phyloP scores from a whole-genome alignment of 495 filamentous ascomycete genomes.

The Haplographium delicatum region DNA sequence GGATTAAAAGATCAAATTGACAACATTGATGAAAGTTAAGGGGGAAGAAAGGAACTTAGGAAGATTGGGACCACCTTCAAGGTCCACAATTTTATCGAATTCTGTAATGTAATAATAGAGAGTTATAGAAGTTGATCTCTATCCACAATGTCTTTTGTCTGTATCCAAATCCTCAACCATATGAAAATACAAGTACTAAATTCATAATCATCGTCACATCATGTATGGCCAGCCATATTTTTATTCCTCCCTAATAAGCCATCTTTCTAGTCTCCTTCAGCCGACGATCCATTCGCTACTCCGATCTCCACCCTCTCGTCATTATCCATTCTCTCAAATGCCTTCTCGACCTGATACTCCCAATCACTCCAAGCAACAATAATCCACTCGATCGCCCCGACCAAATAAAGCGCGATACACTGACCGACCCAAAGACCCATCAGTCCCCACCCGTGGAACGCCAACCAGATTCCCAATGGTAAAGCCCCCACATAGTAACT shows the following conservation, averaged over 20 bases:
- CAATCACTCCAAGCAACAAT: conserved; percentile 76
- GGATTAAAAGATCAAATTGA: no score
- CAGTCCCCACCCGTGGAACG: conserved; percentile 86
- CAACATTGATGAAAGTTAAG: no score
- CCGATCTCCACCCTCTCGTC: conserved; percentile 22
- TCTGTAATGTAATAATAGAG: no score
- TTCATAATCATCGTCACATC: background rate
- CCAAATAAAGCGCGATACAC: conserved; percentile 82
- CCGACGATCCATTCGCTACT: background rate
- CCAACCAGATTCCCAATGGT: conserved; percentile 79
- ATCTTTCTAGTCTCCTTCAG: background rate
- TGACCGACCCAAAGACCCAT: conserved; percentile 83
- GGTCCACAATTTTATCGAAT: background rate
- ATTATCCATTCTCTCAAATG: conserved; percentile 70
- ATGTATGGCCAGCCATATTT: background rate
- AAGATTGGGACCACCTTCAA: no score
- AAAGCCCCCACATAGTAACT: conserved; percentile 85
- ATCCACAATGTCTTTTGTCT: background rate
- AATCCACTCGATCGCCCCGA: conserved; percentile 73
- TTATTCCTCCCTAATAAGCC: background rate
- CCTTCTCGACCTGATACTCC: conserved; percentile 70
- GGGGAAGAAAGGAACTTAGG: no score
- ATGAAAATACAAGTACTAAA: no score
- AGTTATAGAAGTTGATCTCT: background rate
- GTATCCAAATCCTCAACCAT: background rate